Evolutionary conservation across 306 rosid species (phyloP).

Genomic region (Rubus parviflorus): DNA sequence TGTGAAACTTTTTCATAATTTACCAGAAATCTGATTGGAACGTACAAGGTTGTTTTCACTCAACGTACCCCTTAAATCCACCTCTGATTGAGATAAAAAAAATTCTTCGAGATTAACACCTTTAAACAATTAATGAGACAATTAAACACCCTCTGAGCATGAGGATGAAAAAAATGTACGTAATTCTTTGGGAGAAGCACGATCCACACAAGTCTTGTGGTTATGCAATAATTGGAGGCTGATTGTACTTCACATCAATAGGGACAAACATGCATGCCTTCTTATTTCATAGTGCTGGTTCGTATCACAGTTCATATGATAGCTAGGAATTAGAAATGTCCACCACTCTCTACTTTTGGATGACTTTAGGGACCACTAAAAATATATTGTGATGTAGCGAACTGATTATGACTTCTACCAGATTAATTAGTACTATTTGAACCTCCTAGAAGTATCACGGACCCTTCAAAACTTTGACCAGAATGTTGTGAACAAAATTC

Average conservation of each 20-base stretch:
- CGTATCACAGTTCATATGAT: not conserved
- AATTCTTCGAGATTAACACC: too few relatives aligned
- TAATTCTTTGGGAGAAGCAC: not conserved
- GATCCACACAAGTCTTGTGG: not conserved
- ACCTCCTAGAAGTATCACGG: not conserved
- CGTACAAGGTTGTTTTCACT: too few relatives aligned
- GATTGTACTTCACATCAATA: not conserved
- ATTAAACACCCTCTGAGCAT: too few relatives aligned
- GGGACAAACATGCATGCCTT: not conserved
- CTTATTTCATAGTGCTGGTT: not conserved
- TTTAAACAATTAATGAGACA: too few relatives aligned
- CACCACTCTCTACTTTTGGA: not conserved
- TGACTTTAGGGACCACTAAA: not conserved
- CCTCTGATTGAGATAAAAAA: too few relatives aligned
- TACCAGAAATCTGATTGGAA: too few relatives aligned
- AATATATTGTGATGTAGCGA: not conserved
- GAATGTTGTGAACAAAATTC: not conserved
- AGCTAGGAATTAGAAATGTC: not conserved
- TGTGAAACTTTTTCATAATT: too few relatives aligned
- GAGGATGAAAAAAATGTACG: not conserved
- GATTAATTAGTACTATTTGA: not conserved
- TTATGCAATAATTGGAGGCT: not conserved
- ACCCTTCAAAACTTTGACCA: constrained; percentile 2
- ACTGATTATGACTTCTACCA: not conserved
- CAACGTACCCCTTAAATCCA: too few relatives aligned